Conservation (phyloP, 2,329 filamentous ascomycete species). For the Stemphylium beticola region DNA sequence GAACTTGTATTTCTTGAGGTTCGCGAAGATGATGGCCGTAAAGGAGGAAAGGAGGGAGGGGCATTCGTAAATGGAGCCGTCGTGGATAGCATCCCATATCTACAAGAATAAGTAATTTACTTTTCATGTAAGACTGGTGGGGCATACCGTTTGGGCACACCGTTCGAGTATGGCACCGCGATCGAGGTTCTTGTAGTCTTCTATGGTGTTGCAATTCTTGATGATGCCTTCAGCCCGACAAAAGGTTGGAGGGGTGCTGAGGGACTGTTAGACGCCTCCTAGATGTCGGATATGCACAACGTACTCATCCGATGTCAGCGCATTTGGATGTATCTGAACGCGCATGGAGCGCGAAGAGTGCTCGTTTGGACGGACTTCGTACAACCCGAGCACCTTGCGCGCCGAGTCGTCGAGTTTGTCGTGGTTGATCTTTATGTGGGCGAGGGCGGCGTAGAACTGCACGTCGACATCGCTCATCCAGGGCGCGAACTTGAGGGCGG, state of each 20-base stretch:
- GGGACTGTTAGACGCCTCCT: conserved; percentile 17
- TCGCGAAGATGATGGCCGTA: conserved; percentile 87
- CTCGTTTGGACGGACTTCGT: conserved; percentile 78
- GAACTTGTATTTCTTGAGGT: conserved; percentile 96
- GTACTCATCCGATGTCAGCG: conserved; percentile 82
- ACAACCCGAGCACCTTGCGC: conserved; percentile 83
- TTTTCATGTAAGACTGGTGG: no score
- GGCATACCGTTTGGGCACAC: conserved; percentile 74
- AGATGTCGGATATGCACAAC: conserved; percentile 43
- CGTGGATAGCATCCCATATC: conserved; percentile 97
- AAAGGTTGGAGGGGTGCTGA: conserved; percentile 52
- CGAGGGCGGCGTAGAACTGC: conserved; percentile 92
- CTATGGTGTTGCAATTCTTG: conserved; percentile 94
- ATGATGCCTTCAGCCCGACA: conserved; percentile 92
- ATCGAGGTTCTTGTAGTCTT: conserved; percentile 87
- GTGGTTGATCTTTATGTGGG: conserved; percentile 91
- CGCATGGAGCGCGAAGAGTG: conserved; percentile 77
- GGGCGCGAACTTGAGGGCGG: conserved; percentile 75
- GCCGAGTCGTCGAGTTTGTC: conserved; percentile 96
- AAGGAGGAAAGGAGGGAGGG: conserved; percentile 92
- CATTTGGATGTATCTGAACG: conserved; percentile 89
- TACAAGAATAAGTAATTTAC: conserved; percentile 45
- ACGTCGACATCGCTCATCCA: conserved; percentile 95
- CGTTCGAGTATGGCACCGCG: conserved; percentile 78
- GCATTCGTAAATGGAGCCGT: conserved; percentile 94